Evolutionary conservation across 306 rosid genomes (phyloP).

Genomic region (Macrotyloma uniflorum): DNA sequence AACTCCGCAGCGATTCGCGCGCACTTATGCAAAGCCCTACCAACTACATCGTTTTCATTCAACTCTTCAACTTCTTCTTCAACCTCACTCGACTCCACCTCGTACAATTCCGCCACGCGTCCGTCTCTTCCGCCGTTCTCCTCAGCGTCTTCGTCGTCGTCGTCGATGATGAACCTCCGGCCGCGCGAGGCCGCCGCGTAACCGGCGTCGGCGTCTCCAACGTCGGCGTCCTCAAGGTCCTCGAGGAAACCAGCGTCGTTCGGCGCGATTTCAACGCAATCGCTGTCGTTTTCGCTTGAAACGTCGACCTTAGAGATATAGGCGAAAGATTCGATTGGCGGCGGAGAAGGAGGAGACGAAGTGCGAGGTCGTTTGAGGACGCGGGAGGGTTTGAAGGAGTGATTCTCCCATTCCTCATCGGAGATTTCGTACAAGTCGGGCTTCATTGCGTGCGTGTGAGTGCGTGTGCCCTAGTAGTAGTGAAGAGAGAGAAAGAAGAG

Average conservation of each 20-base stretch:
- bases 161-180: conserved; percentile 74
- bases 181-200: conserved; percentile 49
- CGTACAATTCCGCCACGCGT: conserved; percentile 46
- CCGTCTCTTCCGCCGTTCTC: conserved; percentile 52
- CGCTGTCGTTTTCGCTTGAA: conserved; percentile 39
- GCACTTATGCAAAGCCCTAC: conserved; percentile 88
- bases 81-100: conserved; percentile 54
- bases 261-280: conserved; percentile 51
- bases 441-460: conserved; percentile 52
- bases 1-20: conserved; percentile 80
- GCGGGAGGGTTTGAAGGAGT: conserved; percentile 86
- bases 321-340: conserved; percentile 81
- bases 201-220: conserved; percentile 8
- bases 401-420: conserved; percentile 93
- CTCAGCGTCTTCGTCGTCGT: conserved; percentile 42
- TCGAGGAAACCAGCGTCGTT: conserved; percentile 16
- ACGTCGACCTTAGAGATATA: conserved; percentile 33
- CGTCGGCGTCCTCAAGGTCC: conserved; percentile 71
- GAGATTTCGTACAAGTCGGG: conserved; percentile 86
- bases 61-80: conserved; percentile 44
- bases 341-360: conserved; percentile 46
- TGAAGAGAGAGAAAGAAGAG: too few species aligned
- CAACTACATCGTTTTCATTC: conserved; percentile 69
- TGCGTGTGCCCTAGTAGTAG: conserved; percentile 23
- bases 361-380: conserved; percentile 52